Conservation (phyloP, 345 rosid genomes). For the Nephelium lappaceum region DNA sequence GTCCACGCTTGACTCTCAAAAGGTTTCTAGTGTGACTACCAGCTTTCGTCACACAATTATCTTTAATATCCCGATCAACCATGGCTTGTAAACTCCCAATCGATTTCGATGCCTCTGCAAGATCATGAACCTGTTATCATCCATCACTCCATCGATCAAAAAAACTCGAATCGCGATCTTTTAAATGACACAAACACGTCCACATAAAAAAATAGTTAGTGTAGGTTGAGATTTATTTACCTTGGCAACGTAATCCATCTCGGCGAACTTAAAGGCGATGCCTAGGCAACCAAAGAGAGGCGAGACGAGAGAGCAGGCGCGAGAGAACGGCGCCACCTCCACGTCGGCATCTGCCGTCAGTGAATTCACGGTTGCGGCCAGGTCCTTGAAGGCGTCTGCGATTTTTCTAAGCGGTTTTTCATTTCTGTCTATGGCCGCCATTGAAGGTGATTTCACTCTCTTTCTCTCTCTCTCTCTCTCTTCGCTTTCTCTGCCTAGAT, state of each 20-base stretch:
- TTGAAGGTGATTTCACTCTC: neutral
- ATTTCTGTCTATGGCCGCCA: conserved; percentile 44
- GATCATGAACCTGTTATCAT: conserved; percentile 71
- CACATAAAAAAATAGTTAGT: neutral
- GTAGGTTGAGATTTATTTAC: conserved; percentile 30
- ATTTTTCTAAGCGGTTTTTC: conserved; percentile 64
- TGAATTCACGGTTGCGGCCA: conserved; percentile 49
- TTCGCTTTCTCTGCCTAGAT: conserved; percentile 6
- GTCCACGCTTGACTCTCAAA: conserved; percentile 91
- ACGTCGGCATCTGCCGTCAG: conserved; percentile 46
- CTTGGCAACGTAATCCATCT: conserved; percentile 96
- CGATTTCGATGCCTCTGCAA: conserved; percentile 70
- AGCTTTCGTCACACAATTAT: conserved; percentile 56
- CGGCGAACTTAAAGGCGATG: conserved; percentile 95
- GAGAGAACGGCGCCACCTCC: conserved; percentile 73
- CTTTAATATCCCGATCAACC: conserved; percentile 62
- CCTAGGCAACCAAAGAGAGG: conserved; percentile 94
- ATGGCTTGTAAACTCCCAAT: conserved; percentile 50
- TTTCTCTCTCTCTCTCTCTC: conserved; percentile 8
- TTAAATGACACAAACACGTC: neutral
- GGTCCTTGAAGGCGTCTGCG: conserved; percentile 65
- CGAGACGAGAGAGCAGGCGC: conserved; percentile 85
- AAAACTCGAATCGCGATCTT: neutral
- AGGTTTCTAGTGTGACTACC: conserved; percentile 95
- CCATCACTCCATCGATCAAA: neutral